Evolutionary conservation across 1,139 yeast species (phyloP), one percentile per base, ranked within the genome.

Genomic region (Kluyveromyces marxianus): DNA sequence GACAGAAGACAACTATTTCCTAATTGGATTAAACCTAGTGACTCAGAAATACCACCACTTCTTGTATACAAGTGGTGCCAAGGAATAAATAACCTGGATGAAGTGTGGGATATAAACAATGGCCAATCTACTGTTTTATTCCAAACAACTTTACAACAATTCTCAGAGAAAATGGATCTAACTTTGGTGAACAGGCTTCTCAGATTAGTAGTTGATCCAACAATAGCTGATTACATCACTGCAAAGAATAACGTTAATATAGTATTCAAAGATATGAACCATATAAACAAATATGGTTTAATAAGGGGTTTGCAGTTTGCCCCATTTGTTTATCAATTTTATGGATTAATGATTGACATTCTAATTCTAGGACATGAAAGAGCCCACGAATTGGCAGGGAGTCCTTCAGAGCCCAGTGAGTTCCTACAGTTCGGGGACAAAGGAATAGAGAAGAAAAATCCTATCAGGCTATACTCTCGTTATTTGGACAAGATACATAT

Each of bases 11-110:
- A 82, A 24, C 68, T 94, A 35, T 94, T 94, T 66, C 99, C 99
- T 3, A 83, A 83, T 59, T 94, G 98, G 98, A 74, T 92, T 40
- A 92, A 94, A 61, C 98, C 99, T 4, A 81, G 87, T 54, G 98
- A 92, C 58, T 79, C 88, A 30, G 98, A 94, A 61, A 85, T 92
- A 26, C 95, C 97, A 0, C 98, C 97, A 0, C 66, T 90, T 37
- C 69, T 90, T 50, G 95, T 86, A 0, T 90, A 92, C 67, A 92
- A 90, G 60, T 92, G 97, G 96, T 81, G 90, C 56, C 96, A 87
- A 58, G 96, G 96, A n/a, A 74, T 92, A 47, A 92, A 89, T 60
- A 88, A 89, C 55, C 66, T 89, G 44, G 69, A 76, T 6, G 72
- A 79, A 38, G 84, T 90, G 1, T 92, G 98, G 98, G 79, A 81